A percentile compares a stretch with the other conserved stretches of the same genome.
phyloP scores from a whole-genome alignment of 257 asterid species.

The Catharanthus roseus region DNA sequence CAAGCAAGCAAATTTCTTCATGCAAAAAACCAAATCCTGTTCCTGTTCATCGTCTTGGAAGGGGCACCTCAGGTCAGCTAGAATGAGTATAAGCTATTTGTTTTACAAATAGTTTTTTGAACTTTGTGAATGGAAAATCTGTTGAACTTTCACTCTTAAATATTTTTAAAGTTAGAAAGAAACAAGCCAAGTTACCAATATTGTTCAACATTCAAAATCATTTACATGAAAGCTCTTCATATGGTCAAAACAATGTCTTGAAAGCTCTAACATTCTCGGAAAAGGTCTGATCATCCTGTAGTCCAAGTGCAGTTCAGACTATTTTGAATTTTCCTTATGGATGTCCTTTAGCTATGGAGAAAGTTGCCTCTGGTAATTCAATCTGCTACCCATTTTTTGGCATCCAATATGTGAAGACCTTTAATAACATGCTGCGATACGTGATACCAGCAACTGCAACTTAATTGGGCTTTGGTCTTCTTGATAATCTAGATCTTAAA shows the following conservation, averaged over 20 bases:
- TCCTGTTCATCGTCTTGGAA: slow-evolving; percentile 98
- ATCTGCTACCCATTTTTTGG: neutral
- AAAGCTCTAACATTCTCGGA: neutral
- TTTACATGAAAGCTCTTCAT: neutral
- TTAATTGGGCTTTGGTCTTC: neutral
- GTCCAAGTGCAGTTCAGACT: neutral
- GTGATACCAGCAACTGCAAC: neutral
- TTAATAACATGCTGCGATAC: neutral
- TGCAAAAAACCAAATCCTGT: slow-evolving; percentile 54
- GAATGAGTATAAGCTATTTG: slow-evolving; percentile 8
- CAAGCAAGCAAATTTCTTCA: slow-evolving; percentile 25
- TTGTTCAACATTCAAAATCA: slow-evolving; percentile 1
- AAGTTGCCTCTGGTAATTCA: neutral
- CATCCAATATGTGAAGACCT: neutral
- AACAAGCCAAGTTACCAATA: neutral
- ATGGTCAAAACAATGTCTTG: neutral
- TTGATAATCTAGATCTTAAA: neutral
- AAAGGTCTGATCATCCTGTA: neutral
- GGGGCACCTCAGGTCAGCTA: slow-evolving; percentile 90
- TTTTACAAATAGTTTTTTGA: neutral
- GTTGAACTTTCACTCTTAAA: neutral
- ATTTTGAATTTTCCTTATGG: neutral
- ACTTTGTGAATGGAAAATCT: neutral
- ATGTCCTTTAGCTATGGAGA: neutral
- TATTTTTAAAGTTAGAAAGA: neutral